Evolutionary conservation across 2,329 filamentous ascomycete genomes (phyloP).

Genomic region (Simplicillium aogashimaense): DNA sequence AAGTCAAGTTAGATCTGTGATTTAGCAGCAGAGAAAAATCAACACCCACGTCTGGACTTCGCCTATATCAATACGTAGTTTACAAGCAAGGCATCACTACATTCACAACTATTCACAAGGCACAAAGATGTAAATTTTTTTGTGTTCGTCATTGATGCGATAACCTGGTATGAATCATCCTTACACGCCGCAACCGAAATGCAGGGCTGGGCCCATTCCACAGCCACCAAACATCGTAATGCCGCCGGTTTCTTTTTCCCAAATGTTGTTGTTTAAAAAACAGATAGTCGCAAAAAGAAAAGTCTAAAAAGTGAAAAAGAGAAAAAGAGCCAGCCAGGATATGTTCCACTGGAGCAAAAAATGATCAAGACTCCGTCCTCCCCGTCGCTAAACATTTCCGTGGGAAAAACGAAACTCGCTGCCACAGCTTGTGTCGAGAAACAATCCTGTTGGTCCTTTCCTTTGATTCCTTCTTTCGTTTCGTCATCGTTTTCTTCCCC

Average conservation of each 20-base stretch:
- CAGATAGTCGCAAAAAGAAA: neutral
- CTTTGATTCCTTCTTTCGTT: constrained; percentile 1
- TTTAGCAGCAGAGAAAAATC: too few species aligned
- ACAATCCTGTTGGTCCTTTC: too few species aligned
- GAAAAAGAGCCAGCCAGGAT: neutral
- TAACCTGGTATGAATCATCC: constrained; percentile 41
- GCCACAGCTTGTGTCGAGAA: too few species aligned
- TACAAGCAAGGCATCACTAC: constrained; percentile 15
- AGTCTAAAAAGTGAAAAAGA: constrained; percentile 3
- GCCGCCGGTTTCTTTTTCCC: neutral
- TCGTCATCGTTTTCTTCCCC: constrained; percentile 1
- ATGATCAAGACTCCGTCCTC: neutral
- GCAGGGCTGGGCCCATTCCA: constrained; percentile 34
- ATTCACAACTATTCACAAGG: neutral
- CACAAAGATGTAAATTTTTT: constrained; percentile 13
- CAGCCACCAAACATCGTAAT: constrained; percentile 21
- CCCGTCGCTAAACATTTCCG: neutral
- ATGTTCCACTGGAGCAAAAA: neutral
- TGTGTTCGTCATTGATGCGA: constrained; percentile 34
- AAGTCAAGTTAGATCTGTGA: too few species aligned
- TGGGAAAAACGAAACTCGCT: constrained; percentile 4
- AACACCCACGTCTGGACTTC: too few species aligned
- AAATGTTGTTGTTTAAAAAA: neutral
- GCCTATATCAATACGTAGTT: neutral
- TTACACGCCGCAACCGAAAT: constrained; percentile 45